Conservation (phyloP, 768 basidiomycete genomes). For the Sutorius australiensis region DNA sequence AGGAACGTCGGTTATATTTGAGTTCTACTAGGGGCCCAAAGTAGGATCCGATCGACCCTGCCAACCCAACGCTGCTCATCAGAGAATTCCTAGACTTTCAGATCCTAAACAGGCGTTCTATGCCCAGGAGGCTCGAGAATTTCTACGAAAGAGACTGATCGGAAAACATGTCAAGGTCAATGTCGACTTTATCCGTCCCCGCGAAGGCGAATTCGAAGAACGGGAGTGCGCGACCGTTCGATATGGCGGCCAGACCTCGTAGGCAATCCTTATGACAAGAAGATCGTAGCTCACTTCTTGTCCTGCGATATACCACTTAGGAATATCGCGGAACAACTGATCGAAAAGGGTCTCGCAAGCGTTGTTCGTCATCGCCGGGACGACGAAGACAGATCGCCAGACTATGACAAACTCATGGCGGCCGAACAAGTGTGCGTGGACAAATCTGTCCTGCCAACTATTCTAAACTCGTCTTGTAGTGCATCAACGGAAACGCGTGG, state of each 20-base stretch:
- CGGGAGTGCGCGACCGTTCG: conserved; percentile 89
- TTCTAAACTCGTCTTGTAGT: conserved; percentile 37
- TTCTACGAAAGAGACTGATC: conserved; percentile 86
- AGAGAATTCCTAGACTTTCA: conserved; percentile 49
- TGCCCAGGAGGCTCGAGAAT: conserved; percentile 90
- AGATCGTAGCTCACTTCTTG: conserved; percentile 1
- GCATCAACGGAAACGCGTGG: conserved; percentile 77
- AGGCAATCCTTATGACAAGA: conserved; percentile 21
- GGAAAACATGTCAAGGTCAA: conserved; percentile 82
- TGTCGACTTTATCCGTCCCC: conserved; percentile 87
- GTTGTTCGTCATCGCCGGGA: conserved; percentile 91
- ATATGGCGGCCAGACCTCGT: conserved; percentile 79
- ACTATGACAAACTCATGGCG: conserved; percentile 93
- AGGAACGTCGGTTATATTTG: conserved; percentile 81
- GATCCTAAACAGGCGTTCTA: conserved; percentile 86
- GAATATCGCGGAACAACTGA: conserved; percentile 88
- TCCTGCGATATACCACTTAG: conserved; percentile 36
- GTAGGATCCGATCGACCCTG: conserved; percentile 37
- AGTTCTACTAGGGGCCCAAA: conserved; percentile 86
- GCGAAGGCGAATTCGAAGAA: conserved; percentile 91
- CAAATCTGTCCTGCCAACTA: background rate
- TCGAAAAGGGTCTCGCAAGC: conserved; percentile 89
- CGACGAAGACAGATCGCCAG: conserved; percentile 93
- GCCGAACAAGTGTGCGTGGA: conserved; percentile 88
- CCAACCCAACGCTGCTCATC: conserved; percentile 1